phyloP scores from a whole-genome alignment of 352 stramenopile genomes.

The Globisporangium abappressorium region DNA sequence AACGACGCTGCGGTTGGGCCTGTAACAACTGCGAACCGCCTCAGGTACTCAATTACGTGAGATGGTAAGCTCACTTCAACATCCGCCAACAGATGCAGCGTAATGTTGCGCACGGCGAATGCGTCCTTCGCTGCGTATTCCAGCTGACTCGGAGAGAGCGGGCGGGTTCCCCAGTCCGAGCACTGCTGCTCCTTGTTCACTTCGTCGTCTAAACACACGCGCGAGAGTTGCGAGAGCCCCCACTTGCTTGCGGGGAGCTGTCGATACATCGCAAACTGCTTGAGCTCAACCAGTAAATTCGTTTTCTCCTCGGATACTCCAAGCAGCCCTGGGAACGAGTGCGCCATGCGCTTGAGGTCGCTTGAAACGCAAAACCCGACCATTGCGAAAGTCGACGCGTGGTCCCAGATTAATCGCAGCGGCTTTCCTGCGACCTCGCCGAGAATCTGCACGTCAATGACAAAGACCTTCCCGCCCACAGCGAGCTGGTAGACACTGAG shows the following conservation, averaged over 20 bases:
- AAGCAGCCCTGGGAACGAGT: slow-evolving; percentile 44
- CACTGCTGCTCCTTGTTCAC: slow-evolving; percentile 67
- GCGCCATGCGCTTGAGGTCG: slow-evolving; percentile 47
- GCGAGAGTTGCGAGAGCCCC: slow-evolving; percentile 49
- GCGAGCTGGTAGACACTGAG: slow-evolving; percentile 58
- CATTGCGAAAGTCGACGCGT: slow-evolving; percentile 30
- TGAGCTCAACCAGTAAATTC: slow-evolving; percentile 46
- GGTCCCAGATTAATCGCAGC: slow-evolving; percentile 38
- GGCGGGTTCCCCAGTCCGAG: slow-evolving; percentile 51
- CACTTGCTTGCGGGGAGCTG: slow-evolving; percentile 45
- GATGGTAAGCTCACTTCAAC: slow-evolving; percentile 10
- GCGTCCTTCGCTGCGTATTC: slow-evolving; percentile 59
- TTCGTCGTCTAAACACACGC: slow-evolving; percentile 31
- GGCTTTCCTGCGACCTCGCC: slow-evolving; percentile 30
- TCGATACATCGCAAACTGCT: slow-evolving; percentile 45
- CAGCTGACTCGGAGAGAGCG: slow-evolving; percentile 38
- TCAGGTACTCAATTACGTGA: slow-evolving; percentile 13
- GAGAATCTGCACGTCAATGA: slow-evolving; percentile 61
- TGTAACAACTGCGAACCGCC: slow-evolving; percentile 25
- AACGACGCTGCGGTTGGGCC: slow-evolving; percentile 7
- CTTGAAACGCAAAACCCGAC: slow-evolving; percentile 56
- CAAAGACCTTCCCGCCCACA: slow-evolving; percentile 36
- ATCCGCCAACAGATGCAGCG: slow-evolving; percentile 45
- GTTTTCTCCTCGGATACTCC: not conserved
- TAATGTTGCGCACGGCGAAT: slow-evolving; percentile 41